Base-by-base conservation (phyloP, 1,284 basidiomycete genomes). In the Apiotrichum akiyoshidainum region DNA sequence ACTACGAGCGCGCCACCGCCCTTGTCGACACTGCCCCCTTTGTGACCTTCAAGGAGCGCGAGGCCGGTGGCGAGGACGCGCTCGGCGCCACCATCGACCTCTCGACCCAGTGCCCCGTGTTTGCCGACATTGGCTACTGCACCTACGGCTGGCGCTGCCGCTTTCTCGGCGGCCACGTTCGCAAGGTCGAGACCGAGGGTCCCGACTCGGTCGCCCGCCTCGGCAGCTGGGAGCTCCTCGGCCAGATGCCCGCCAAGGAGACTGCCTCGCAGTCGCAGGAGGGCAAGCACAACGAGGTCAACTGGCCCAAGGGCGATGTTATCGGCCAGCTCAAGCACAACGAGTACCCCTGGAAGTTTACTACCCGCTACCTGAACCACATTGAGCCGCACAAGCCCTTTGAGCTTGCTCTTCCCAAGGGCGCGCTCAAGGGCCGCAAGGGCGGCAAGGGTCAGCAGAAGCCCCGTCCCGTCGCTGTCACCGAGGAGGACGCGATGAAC, bases 81-180 rank as follows among this genome's bases (percentile, higher is more conserved):
- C 51, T 73, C 19, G 70, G 70, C 10, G 63, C 57, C 48, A 66
- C 66, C 14, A 57, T 73, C 35, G 71, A 74, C 55, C 53, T 70
- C 6, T 40, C n/a, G 19, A 72, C 74, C 5, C 52, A 55, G 42
- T 97, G 92, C 68, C 90, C 92, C 1, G 81, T 87, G 5, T 92
- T 85, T 67, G 79, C 82, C 33, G 85, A 86, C 63, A 81, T 83
- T 7, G 94, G 94, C 0, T 84, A 87, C 69, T 98, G 94, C 78
- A 86, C 86, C 53, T 85, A 85, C 64, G 95, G 92, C 6, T 87
- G 90, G 79, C 90, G 91, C 75, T 99, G 95, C 73, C 86, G 95
- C 2, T 96, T 90, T 78, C 83, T 96, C 5, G 87, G 88, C 13
- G 86, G 84, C 0, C 95, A 98, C 69, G 72, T 85, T 8, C 75